A percentile compares a stretch with the other conserved stretches of the same genome.
Evolutionary conservation across 208 protist genomes (phyloP).

Genomic region (Phytomonas sp.): DNA sequence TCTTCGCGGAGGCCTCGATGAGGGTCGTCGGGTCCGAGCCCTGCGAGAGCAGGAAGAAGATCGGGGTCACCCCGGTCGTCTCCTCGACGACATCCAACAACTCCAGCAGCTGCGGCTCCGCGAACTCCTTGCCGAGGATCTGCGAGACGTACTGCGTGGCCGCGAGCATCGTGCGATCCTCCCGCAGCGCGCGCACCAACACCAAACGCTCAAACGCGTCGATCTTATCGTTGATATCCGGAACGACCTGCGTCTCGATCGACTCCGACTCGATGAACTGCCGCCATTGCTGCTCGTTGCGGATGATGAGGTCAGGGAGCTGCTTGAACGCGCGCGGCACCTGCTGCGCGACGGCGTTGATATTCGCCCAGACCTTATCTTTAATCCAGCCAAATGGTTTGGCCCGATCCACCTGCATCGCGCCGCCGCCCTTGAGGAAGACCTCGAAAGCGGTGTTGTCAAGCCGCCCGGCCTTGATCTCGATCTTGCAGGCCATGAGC

Average conservation of each 20-base stretch:
- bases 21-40: conserved; percentile 95
- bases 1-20: conserved; percentile 93
- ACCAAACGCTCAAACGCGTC: conserved; percentile 92
- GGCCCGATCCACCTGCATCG: conserved; percentile 84
- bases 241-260: conserved; percentile 85
- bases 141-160: conserved; percentile 89
- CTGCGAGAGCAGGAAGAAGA: conserved; percentile 95
- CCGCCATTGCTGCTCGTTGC: conserved; percentile 91
- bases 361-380: conserved; percentile 95
- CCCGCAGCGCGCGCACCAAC: conserved; percentile 90
- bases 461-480: conserved; percentile 83
- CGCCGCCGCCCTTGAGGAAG: conserved; percentile 94
- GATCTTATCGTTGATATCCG: conserved; percentile 91
- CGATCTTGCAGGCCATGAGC: conserved; percentile 95
- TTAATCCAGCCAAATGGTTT: conserved; percentile 95
- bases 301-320: conserved; percentile 90
- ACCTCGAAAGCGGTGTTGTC: conserved; percentile 81
- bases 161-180: conserved; percentile 94
- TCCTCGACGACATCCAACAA: conserved; percentile 87
- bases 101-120: conserved; percentile 86
- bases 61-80: conserved; percentile 84
- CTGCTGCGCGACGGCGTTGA: conserved; percentile 84
- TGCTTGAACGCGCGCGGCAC: conserved; percentile 89
- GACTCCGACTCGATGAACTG: conserved; percentile 93
- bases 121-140: conserved; percentile 90